phyloP scores from a whole-genome alignment of 2,329 filamentous ascomycete species.

The Bertia moriformis region DNA sequence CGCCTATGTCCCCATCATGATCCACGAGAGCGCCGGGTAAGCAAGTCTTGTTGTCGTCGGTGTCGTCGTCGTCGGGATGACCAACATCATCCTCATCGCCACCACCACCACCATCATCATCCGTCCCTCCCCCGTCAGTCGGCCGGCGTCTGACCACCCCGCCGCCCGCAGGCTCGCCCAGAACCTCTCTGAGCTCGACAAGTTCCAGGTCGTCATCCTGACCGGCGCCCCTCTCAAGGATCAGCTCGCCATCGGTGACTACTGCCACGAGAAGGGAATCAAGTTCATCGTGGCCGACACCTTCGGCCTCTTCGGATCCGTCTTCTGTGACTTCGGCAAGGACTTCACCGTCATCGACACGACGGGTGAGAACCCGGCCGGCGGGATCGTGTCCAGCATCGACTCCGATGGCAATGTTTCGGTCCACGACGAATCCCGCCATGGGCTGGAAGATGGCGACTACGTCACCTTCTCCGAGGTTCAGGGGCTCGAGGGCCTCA shows the following conservation, averaged over 20 bases:
- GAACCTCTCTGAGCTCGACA: slow-evolving; percentile 69
- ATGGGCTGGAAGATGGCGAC: slow-evolving; percentile 91
- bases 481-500: slow-evolving; percentile 80
- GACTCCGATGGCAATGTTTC: slow-evolving; percentile 83
- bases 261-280: slow-evolving; percentile 86
- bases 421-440: slow-evolving; percentile 81
- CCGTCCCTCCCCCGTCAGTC: too few species aligned
- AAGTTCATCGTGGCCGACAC: slow-evolving; percentile 79
- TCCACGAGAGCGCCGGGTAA: slow-evolving; percentile 36
- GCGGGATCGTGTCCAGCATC: slow-evolving; percentile 79
- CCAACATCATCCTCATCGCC: too few species aligned
- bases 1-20: slow-evolving; percentile 78
- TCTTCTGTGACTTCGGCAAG: slow-evolving; percentile 95
- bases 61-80: too few species aligned
- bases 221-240: slow-evolving; percentile 70
- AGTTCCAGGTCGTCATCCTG: slow-evolving; percentile 83
- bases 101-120: too few species aligned
- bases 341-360: slow-evolving; percentile 83
- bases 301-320: slow-evolving; percentile 82
- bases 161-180: slow-evolving; percentile 64
- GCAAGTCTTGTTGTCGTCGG: neutral
- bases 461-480: slow-evolving; percentile 90
- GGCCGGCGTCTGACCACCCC: too few species aligned
- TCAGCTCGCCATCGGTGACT: slow-evolving; percentile 75
- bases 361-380: slow-evolving; percentile 76